phyloP scores from a whole-genome alignment of 176 grass and related monocot genomes.

The Avena eriantha region DNA sequence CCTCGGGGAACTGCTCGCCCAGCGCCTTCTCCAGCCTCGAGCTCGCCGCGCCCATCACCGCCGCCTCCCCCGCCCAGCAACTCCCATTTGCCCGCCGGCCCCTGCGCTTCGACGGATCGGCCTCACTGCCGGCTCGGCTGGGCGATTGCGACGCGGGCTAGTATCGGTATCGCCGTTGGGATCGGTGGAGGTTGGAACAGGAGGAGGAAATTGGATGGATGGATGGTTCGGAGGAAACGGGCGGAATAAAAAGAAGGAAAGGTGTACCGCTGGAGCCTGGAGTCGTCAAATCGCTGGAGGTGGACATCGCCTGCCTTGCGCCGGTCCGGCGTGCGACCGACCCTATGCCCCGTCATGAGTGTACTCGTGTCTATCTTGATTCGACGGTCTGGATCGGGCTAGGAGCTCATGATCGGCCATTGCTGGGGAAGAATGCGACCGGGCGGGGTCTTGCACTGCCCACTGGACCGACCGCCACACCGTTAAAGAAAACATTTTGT shows the following conservation, averaged over 20 bases:
- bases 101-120: too few species aligned
- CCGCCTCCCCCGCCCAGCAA: neutral
- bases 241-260: conserved; percentile 9
- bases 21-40: conserved; percentile 99
- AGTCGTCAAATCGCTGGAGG: neutral
- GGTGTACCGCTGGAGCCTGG: neutral
- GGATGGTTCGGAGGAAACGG: conserved; percentile 21
- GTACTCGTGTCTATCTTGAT: neutral
- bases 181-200: neutral
- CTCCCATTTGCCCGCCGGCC: too few species aligned
- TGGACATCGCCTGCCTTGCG: neutral
- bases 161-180: too few species aligned
- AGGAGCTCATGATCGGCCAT: neutral
- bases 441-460: too few species aligned
- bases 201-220: neutral
- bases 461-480: too few species aligned
- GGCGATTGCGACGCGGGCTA: too few species aligned
- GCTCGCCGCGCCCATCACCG: conserved; percentile 95
- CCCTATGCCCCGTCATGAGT: neutral
- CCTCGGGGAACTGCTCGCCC: conserved; percentile 96
- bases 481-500: neutral
- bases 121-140: too few species aligned
- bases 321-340: neutral
- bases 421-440: neutral
- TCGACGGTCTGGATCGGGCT: neutral